These are phyloP conservation scores for Chionographis japonica DNA, from an alignment of 106 monocot genomes.

Conservation along the genomic window DNA sequence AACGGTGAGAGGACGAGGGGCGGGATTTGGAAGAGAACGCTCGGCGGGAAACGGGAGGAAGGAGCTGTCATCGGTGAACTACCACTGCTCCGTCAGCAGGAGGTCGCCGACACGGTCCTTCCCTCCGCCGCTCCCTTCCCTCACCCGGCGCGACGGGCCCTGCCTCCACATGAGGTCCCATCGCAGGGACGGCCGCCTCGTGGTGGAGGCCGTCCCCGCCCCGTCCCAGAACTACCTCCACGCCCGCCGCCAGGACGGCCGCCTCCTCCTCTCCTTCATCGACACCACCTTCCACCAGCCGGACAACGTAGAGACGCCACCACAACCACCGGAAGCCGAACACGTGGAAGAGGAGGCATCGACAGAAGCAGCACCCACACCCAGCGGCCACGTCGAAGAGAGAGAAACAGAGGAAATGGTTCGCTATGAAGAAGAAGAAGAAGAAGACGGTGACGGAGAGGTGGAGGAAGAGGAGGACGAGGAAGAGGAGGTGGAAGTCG, in stretches of 20 bases:
- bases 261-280: slow-evolving; percentile 86
- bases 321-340: neutral
- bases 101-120: slow-evolving; percentile 36
- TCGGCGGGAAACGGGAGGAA: slow-evolving; percentile 7
- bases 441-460: slow-evolving; percentile 9
- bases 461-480: slow-evolving; percentile 47
- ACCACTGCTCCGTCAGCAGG: slow-evolving; percentile 69
- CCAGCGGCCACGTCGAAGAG: neutral
- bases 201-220: slow-evolving; percentile 78
- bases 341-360: neutral
- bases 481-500: slow-evolving; percentile 84
- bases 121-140: slow-evolving; percentile 82
- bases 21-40: neutral
- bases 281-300: slow-evolving; percentile 26
- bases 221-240: slow-evolving; percentile 86
- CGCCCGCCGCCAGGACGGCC: slow-evolving; percentile 62
- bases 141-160: slow-evolving; percentile 67
- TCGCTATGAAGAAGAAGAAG: slow-evolving; percentile 3
- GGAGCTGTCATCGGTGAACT: slow-evolving; percentile 59
- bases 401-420: slow-evolving; percentile 8
- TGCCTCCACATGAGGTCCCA: slow-evolving; percentile 71
- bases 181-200: slow-evolving; percentile 75
- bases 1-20: neutral
- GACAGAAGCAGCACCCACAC: neutral
- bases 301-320: neutral